Conservation (phyloP, 805 yeast genomes). For the Candida incommunis region DNA sequence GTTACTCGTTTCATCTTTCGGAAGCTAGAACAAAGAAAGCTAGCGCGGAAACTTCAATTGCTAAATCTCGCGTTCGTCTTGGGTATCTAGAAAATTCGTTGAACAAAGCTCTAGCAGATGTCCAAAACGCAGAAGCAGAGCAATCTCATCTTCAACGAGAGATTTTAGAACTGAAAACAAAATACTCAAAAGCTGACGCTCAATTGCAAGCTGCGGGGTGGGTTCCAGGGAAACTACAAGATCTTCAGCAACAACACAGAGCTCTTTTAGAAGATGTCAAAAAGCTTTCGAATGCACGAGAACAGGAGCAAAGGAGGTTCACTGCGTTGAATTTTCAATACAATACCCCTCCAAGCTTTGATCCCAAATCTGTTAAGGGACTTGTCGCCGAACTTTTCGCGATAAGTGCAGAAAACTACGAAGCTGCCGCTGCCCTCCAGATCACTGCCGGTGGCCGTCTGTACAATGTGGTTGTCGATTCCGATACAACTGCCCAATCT, state of each 20-base stretch:
- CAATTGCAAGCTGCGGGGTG: not conserved
- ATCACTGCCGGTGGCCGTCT: conserved; percentile 88
- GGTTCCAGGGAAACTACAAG: not conserved
- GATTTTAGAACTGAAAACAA: not conserved
- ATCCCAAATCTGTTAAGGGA: conserved; percentile 54
- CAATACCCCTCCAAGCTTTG: conserved; percentile 29
- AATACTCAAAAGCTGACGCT: not conserved
- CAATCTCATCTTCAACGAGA: not conserved
- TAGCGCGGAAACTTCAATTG: conserved; percentile 38
- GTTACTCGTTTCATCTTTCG: conserved; percentile 59
- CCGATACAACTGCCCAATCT: conserved; percentile 71
- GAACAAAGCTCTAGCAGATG: not conserved
- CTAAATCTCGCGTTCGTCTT: conserved; percentile 45
- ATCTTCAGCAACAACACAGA: not conserved
- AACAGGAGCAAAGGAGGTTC: conserved; percentile 2
- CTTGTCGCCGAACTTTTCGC: conserved; percentile 76
- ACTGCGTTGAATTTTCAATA: conserved; percentile 6
- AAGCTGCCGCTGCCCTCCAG: conserved; percentile 72
- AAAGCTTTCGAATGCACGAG: not conserved
- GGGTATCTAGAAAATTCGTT: conserved; percentile 30
- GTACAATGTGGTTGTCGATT: conserved; percentile 83
- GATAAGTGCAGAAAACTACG: conserved; percentile 38
- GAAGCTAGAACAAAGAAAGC: conserved; percentile 44
- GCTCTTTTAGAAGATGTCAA: not conserved
- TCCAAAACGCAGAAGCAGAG: not conserved